phyloP scores from a whole-genome alignment of 2,329 filamentous ascomycete species.

The Scytalidium sp. region DNA sequence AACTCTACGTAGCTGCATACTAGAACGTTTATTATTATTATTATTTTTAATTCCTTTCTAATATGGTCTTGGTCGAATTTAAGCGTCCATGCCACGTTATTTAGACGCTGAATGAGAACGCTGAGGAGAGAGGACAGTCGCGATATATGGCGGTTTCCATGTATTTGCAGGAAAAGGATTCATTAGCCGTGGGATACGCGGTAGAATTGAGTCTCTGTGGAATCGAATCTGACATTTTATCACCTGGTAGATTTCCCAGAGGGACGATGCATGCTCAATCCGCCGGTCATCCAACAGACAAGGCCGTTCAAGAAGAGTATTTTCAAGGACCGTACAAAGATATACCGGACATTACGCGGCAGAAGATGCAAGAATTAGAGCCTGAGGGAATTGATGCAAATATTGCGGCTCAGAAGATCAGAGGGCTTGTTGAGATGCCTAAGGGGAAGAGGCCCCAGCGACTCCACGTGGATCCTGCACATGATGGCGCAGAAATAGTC shows the following conservation, averaged over 20 bases:
- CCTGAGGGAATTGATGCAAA: background rate
- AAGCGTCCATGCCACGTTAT: too few relatives aligned
- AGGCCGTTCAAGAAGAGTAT: background rate
- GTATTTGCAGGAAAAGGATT: too few relatives aligned
- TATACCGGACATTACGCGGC: background rate
- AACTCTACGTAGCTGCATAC: too few relatives aligned
- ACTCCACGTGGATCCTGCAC: background rate
- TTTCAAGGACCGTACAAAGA: background rate
- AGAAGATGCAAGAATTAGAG: too few relatives aligned
- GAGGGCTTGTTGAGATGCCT: background rate
- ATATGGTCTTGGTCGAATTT: too few relatives aligned
- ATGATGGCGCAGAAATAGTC: background rate
- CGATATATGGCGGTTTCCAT: too few relatives aligned
- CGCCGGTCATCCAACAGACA: background rate
- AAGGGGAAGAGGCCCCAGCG: background rate
- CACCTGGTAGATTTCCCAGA: background rate
- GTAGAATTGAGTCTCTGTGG: background rate
- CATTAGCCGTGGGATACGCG: background rate
- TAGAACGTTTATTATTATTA: too few relatives aligned
- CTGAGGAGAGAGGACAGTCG: too few relatives aligned
- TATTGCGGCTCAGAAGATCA: background rate
- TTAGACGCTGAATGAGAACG: too few relatives aligned
- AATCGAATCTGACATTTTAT: background rate
- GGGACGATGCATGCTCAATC: background rate
- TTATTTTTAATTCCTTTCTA: too few relatives aligned